Evolutionary conservation across 805 yeast species (phyloP).

Genomic region (Candida suzukii): DNA sequence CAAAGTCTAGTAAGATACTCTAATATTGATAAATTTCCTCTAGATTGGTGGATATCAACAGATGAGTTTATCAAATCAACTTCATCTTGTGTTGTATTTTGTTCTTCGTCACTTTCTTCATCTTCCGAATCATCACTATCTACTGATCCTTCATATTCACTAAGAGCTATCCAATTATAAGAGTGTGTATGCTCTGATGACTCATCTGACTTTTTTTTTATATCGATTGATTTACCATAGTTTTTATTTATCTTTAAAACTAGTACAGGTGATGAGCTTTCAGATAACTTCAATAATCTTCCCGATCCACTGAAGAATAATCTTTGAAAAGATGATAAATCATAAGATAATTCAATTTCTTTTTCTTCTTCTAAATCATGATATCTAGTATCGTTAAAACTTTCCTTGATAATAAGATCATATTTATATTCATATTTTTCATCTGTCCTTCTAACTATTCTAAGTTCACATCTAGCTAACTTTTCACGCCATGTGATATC

Average conservation of each 20-base stretch:
- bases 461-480: constrained; percentile 46
- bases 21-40: constrained; percentile 38
- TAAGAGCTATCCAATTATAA: constrained; percentile 48
- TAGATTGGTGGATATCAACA: constrained; percentile 1
- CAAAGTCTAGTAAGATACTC: constrained; percentile 58
- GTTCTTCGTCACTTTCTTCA: constrained; percentile 21
- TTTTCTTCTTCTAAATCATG: constrained; percentile 41
- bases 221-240: neutral
- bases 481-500: constrained; percentile 71
- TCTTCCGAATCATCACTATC: constrained; percentile 12
- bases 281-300: constrained; percentile 52
- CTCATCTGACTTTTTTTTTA: constrained; percentile 11
- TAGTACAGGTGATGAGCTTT: constrained; percentile 56
- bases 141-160: constrained; percentile 27
- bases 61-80: constrained; percentile 14
- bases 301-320: constrained; percentile 71
- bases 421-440: constrained; percentile 29
- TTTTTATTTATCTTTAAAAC: constrained; percentile 42
- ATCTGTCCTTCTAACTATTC: constrained; percentile 25
- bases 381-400: constrained; percentile 63
- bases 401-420: constrained; percentile 42
- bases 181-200: constrained; percentile 6
- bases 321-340: constrained; percentile 36
- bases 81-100: constrained; percentile 18
- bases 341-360: constrained; percentile 28